A percentile compares a stretch with the other conserved stretches of the same genome.
phyloP scores from a whole-genome alignment of 108 stramenopile genomes.

The Nitzschia sp. region DNA sequence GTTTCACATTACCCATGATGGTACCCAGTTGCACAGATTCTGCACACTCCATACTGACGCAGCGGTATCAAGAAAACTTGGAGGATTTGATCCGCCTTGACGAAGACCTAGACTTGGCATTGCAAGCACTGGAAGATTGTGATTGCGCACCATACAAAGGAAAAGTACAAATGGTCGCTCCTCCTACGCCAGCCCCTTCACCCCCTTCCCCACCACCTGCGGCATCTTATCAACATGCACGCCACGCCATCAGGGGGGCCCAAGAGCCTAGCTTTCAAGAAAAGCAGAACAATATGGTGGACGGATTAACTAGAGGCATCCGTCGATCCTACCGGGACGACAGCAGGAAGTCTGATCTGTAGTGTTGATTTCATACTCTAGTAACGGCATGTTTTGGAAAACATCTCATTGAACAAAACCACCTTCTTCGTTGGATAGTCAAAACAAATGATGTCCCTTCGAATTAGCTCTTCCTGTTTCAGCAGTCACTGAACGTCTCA shows the following conservation, averaged over 20 bases:
- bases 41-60: constrained; percentile 36
- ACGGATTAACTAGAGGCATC: too few relatives aligned
- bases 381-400: too few relatives aligned
- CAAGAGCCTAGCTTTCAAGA: not conserved
- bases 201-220: not conserved
- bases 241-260: constrained; percentile 14
- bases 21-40: constrained; percentile 42
- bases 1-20: constrained; percentile 68
- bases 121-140: constrained; percentile 5
- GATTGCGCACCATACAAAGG: not conserved
- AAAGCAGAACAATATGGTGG: too few relatives aligned
- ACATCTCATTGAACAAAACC: too few relatives aligned
- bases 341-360: too few relatives aligned
- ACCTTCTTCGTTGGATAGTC: too few relatives aligned
- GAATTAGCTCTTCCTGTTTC: too few relatives aligned
- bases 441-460: too few relatives aligned
- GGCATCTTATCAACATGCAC: not conserved
- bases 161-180: not conserved
- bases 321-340: too few relatives aligned
- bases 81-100: constrained; percentile 43
- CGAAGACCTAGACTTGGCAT: constrained; percentile 27
- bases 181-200: not conserved
- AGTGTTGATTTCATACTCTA: too few relatives aligned
- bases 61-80: constrained; percentile 33
- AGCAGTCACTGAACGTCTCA: too few relatives aligned